Percentiles rank a stretch among this genome's conserved stretches.
phyloP scores from a whole-genome alignment of 1,284 basidiomycete species.

The Vanrija humicola region DNA sequence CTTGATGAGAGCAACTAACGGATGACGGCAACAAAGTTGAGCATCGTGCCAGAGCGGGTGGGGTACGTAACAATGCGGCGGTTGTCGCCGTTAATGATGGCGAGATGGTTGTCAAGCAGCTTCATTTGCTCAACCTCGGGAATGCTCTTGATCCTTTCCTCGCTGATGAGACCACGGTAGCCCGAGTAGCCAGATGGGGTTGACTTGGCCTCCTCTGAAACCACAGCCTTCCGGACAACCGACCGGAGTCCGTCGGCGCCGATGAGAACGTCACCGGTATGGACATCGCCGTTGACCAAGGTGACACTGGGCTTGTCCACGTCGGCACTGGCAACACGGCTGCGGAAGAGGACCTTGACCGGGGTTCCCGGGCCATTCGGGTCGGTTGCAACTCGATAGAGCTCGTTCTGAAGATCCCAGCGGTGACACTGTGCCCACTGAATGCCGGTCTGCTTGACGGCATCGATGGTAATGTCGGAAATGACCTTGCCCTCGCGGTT shows the following conservation, averaged over 20 bases:
- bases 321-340: constrained; percentile 13
- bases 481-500: constrained; percentile 10
- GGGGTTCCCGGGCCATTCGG: constrained; percentile 12
- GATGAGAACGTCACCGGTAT: constrained; percentile 30
- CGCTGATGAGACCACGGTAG: constrained; percentile 29
- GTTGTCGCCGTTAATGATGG: constrained; percentile 22
- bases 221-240: constrained; percentile 20
- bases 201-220: constrained; percentile 20
- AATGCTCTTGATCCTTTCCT: constrained; percentile 16
- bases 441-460: constrained; percentile 4
- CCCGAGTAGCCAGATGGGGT: constrained; percentile 31
- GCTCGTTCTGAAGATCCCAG: constrained; percentile 35
- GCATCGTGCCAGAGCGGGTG: constrained; percentile 21
- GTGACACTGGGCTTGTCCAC: constrained; percentile 21
- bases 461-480: constrained; percentile 3
- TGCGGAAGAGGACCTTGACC: not conserved
- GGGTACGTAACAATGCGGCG: constrained; percentile 25
- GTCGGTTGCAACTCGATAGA: constrained; percentile 24
- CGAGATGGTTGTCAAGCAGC: constrained; percentile 10
- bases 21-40: constrained; percentile 32
- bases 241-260: constrained; percentile 40
- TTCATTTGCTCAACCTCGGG: constrained; percentile 14
- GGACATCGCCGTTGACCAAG: constrained; percentile 21
- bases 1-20: constrained; percentile 15
- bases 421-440: constrained; percentile 36